Conservation (phyloP, 352 stramenopile genomes). For the Poterioochromonas sp. region DNA sequence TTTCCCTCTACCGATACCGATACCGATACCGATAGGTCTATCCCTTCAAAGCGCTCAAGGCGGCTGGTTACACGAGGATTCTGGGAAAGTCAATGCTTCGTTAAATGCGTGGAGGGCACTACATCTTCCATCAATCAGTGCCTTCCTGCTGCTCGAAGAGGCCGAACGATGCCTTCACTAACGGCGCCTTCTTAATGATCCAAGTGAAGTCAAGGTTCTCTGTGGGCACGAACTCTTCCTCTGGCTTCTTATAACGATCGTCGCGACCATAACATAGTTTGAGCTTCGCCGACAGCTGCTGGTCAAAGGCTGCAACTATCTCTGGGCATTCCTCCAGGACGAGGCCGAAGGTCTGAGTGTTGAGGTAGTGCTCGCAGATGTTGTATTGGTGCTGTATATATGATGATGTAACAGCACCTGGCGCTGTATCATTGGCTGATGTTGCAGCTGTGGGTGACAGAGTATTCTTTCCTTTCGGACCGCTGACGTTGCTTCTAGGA, state of each 20-base stretch:
- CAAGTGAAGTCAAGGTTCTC: slow-evolving; percentile 12
- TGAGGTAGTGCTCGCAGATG: not conserved
- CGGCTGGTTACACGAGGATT: no score
- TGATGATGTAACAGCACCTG: not conserved
- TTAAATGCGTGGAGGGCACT: no score
- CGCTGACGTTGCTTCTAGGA: not conserved
- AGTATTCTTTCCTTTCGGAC: not conserved
- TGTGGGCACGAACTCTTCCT: no score
- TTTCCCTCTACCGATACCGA: no score
- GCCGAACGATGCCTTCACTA: no score
- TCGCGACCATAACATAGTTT: not conserved
- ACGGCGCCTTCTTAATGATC: slow-evolving; percentile 20
- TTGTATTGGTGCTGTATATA: not conserved
- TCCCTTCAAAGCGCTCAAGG: no score
- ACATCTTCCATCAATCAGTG: no score
- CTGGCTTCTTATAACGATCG: not conserved
- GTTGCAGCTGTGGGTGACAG: not conserved
- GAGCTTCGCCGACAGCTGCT: not conserved
- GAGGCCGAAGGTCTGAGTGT: not conserved
- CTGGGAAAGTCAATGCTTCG: no score
- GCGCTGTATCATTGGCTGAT: not conserved
- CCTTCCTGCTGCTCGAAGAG: no score
- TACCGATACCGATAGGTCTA: no score
- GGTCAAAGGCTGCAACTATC: not conserved
- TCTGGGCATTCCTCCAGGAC: not conserved